Base-by-base conservation (phyloP, 768 basidiomycete genomes). In the Strobilomyces dryophilus region DNA sequence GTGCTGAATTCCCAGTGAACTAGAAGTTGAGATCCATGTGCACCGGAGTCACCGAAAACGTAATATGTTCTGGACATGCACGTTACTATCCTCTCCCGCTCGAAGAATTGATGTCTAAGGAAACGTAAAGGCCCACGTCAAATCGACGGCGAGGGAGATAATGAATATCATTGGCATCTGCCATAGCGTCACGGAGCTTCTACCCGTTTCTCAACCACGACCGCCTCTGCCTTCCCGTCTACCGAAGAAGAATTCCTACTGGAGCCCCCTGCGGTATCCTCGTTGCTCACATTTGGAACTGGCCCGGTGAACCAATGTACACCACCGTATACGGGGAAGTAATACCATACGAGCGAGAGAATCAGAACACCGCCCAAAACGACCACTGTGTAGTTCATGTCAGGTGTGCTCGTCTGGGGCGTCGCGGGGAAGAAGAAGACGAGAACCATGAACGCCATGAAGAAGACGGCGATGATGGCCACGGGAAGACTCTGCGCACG, bases 361-460 rank as follows among this genome's bases (percentile, higher is more conserved):
- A 74, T 37, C 51, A 87, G 66, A 4, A 81, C 76, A 2, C 81
- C 84, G 0, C 80, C 81, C 89, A 89, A 64, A 36, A 36, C 35
- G 15, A 36, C 35, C 4, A 36, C 35, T 7, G 35, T 36, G 7
- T 36, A 36, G 15, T 89, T 89, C 87, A 90, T 35, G 34, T 24
- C 8, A 5, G 7, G 24, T 17, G 21, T 43, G 6, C 15, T 43
- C 17, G 34, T 26, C 21, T 26, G 34, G 7, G 34, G 32, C 12
- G 32, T 21, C 45, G 8, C 4, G 2, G 45, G 45, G 15, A 87
- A 88, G 55, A 80, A 70, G 61, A 85, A 79, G 1, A 86, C 74
- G 51, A 84, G 58, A 44, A 73, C 68, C 75, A 84, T 80, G 63
- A 88, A 80, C 1, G 62, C 15, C 89, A 90, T 89, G 70, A 80